Percentiles rank a stretch among this genome's conserved stretches.
Conservation (phyloP, 2,329 filamentous ascomycete species). For the Cadophora gregata region DNA sequence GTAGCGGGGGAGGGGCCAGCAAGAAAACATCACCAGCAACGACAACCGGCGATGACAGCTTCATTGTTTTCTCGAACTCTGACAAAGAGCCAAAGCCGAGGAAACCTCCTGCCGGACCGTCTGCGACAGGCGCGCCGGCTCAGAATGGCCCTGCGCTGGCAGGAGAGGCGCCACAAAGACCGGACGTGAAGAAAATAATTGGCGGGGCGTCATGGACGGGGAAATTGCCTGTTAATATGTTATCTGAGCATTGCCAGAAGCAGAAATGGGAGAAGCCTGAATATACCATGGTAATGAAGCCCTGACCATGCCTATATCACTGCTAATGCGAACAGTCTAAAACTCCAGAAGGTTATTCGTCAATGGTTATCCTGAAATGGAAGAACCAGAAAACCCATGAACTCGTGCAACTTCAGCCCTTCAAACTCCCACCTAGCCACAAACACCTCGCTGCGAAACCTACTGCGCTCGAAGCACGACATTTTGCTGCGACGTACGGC, state of each 20-base stretch:
- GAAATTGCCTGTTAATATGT: slow-evolving; percentile 90
- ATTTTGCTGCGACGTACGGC: slow-evolving; percentile 91
- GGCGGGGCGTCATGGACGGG: slow-evolving; percentile 97
- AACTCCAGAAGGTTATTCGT: slow-evolving; percentile 75
- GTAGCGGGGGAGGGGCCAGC: slow-evolving; percentile 37
- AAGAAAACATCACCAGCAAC: slow-evolving; percentile 40
- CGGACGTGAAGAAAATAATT: slow-evolving; percentile 79
- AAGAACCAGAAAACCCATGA: slow-evolving; percentile 85
- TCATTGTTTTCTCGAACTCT: slow-evolving; percentile 63
- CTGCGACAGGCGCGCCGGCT: slow-evolving; percentile 29
- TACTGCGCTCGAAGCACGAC: slow-evolving; percentile 86
- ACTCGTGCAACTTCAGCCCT: slow-evolving; percentile 74
- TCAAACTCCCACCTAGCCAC: slow-evolving; percentile 79
- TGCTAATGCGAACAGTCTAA: slow-evolving; percentile 56
- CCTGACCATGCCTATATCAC: not conserved
- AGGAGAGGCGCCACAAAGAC: slow-evolving; percentile 49
- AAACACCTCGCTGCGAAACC: slow-evolving; percentile 77
- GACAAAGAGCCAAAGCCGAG: slow-evolving; percentile 54
- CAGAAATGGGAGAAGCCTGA: slow-evolving; percentile 95
- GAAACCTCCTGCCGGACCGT: slow-evolving; percentile 32
- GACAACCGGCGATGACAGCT: slow-evolving; percentile 53
- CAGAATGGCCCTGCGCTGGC: slow-evolving; percentile 38
- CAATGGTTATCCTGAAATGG: slow-evolving; percentile 78
- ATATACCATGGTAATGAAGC: slow-evolving; percentile 73
- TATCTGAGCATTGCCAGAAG: slow-evolving; percentile 94